Percentiles rank a stretch among this genome's conserved stretches.
phyloP scores from a whole-genome alignment of 352 stramenopile genomes.

The Pythium brachiatum region DNA sequence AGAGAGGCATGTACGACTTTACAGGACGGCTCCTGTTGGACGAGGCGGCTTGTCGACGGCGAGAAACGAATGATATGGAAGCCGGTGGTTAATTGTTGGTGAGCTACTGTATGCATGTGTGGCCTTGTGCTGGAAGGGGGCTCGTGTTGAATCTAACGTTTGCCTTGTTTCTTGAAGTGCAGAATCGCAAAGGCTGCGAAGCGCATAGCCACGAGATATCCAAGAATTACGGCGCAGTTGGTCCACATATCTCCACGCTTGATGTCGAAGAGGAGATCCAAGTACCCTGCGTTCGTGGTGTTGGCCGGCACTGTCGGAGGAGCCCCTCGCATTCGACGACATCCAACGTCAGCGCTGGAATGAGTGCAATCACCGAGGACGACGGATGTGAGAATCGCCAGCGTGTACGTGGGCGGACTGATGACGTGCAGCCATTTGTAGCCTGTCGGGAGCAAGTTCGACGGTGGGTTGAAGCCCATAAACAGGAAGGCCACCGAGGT shows the following conservation, averaged over 20 bases:
- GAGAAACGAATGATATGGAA: slow-evolving; percentile 44
- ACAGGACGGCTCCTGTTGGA: slow-evolving; percentile 10
- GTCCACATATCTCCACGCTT: neutral
- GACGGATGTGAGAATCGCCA: neutral
- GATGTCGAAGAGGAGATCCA: neutral
- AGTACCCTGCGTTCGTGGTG: neutral
- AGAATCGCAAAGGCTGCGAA: too few species aligned
- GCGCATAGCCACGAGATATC: too few species aligned
- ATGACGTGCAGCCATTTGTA: slow-evolving; percentile 3
- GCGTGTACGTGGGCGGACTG: neutral
- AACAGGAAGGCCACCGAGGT: neutral
- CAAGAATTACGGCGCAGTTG: too few species aligned
- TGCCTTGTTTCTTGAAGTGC: too few species aligned
- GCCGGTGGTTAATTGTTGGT: too few species aligned
- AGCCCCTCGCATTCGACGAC: neutral
- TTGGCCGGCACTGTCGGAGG: too few species aligned
- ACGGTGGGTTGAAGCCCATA: slow-evolving; percentile 4
- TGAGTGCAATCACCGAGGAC: neutral
- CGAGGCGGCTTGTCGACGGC: neutral
- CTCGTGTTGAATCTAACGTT: too few species aligned
- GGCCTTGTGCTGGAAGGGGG: too few species aligned
- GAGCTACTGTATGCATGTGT: too few species aligned
- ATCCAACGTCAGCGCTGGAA: neutral
- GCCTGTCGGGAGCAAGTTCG: neutral
- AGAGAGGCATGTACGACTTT: slow-evolving; percentile 12